Percentiles rank a stretch among this genome's conserved stretches.
Conservation (phyloP, 148 eudicot species). For the Persicaria tinctoria region DNA sequence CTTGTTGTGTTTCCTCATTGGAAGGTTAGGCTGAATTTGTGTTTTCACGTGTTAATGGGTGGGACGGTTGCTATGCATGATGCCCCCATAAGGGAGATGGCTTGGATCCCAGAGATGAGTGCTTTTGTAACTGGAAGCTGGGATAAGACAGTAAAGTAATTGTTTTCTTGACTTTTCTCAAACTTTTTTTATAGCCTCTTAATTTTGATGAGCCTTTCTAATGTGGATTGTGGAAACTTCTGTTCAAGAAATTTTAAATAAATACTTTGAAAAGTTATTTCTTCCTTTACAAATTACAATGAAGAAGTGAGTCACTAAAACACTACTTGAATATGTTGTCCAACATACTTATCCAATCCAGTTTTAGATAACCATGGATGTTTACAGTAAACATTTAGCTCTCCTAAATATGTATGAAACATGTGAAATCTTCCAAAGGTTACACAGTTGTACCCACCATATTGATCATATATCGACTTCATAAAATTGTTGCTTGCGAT, state of each 20-base stretch:
- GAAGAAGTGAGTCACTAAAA: not conserved
- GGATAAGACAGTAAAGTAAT: constrained; percentile 79
- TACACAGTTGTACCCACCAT: not conserved
- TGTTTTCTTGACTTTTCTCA: not conserved
- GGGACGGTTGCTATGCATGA: constrained; percentile 81
- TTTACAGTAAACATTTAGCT: not conserved
- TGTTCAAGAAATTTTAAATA: not conserved
- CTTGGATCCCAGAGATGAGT: constrained; percentile 95
- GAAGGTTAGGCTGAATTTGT: no score
- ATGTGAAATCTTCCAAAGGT: not conserved
- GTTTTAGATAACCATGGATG: not conserved
- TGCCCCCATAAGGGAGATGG: constrained; percentile 80
- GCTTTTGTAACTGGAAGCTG: constrained; percentile 82
- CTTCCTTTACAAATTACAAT: not conserved
- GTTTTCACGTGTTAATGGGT: no score
- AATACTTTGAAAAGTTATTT: not conserved
- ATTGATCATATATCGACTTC: not conserved
- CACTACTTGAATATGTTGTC: not conserved
- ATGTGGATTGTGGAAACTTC: not conserved
- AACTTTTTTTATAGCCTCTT: not conserved
- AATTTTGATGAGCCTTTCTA: not conserved
- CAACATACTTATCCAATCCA: not conserved
- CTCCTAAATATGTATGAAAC: not conserved
- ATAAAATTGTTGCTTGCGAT: not conserved
- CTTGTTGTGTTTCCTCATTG: no score